Evolutionary conservation across 2,329 filamentous ascomycete species (phyloP), one percentile per base, ranked within the genome.

Genomic region (Coleophoma crateriformis): DNA sequence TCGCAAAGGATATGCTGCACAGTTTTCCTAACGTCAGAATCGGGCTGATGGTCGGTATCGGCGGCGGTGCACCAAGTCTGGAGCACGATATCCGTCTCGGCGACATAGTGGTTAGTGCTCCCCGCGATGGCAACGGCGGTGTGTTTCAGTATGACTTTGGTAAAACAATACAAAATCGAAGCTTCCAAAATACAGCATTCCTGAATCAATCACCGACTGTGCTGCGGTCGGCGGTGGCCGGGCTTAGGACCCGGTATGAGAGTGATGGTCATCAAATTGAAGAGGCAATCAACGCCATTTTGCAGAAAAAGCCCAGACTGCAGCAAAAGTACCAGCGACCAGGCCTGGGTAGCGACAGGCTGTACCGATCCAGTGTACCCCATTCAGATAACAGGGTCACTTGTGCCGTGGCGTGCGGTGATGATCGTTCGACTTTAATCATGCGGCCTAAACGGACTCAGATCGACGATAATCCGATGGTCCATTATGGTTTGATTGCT

Each of bases 401-500:
- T 22, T 59, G 58, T 51, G 41, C 38, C 20, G 47, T 13, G 46
- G 46, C 54, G 44, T 62, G 59, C 51, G 51, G 59, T 37, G 43
- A 49, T 50, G 43, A 49, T 49, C 45, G 41, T 47, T 49, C 49
- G 47, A 52, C 55, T 22, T 46, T 60, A 38, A 48, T 57, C 20
- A 19, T 14, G 19, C 57, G 60, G 53, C 11, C 33, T 2, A 46
- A 58, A 33, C 50, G 49, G 15, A 42, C 33, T 10, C 47, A 58
- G 47, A 35, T 55, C 3, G 50, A 59, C 15, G 49, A 51, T 38
- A 57, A 58, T 38, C 59, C 61, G 7, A 35, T 45, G 11, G 51
- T 70, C 2, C 66, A 69, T 47, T 67, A 67, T 32, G 69, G 68
- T 0, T 32, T 63, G 0, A 67, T 71, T 47, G 67, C 64, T 1